A percentile compares a stretch with the other conserved stretches of the same genome.
Conservation (phyloP, 371 early-diverging fungal species). For the Mortierella sp. region DNA sequence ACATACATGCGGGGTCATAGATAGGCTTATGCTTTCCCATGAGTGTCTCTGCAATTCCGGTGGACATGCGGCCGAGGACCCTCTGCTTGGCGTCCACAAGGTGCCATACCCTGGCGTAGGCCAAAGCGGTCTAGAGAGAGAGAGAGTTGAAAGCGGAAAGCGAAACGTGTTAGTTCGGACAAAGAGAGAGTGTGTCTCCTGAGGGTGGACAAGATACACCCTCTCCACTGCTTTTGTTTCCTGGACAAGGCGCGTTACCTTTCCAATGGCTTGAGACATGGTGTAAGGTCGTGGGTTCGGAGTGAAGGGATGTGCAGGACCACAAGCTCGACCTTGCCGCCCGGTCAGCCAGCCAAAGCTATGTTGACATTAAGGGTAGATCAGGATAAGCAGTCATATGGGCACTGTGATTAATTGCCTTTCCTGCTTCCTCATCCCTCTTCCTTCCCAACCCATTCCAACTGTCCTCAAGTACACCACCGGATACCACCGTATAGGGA, state of each 20-base stretch:
- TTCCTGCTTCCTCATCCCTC: conserved; percentile 1
- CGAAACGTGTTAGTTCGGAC: neutral
- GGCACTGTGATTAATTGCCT: neutral
- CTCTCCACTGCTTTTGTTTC: no score
- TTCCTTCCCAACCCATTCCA: neutral
- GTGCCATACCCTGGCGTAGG: conserved; percentile 96
- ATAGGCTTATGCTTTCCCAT: conserved; percentile 98
- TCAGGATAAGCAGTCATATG: conserved; percentile 1
- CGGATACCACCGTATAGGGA: neutral
- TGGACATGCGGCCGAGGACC: conserved; percentile 89
- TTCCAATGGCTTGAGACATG: conserved; percentile 66
- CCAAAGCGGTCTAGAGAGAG: conserved; percentile 83
- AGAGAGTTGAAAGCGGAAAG: neutral
- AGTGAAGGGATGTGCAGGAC: neutral
- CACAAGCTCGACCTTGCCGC: no score
- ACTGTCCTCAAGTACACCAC: neutral
- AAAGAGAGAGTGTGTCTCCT: no score
- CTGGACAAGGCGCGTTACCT: conserved; percentile 36
- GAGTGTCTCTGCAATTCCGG: conserved; percentile 90
- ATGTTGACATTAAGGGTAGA: conserved; percentile 27
- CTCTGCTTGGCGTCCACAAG: conserved; percentile 93
- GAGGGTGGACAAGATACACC: no score
- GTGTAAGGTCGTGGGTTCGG: conserved; percentile 3
- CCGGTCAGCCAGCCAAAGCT: no score
- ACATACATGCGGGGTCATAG: conserved; percentile 88